Evolutionary conservation across 495 filamentous ascomycete genomes (phyloP), one percentile per base, ranked within the genome.

Genomic region (Cairneyella variabilis): DNA sequence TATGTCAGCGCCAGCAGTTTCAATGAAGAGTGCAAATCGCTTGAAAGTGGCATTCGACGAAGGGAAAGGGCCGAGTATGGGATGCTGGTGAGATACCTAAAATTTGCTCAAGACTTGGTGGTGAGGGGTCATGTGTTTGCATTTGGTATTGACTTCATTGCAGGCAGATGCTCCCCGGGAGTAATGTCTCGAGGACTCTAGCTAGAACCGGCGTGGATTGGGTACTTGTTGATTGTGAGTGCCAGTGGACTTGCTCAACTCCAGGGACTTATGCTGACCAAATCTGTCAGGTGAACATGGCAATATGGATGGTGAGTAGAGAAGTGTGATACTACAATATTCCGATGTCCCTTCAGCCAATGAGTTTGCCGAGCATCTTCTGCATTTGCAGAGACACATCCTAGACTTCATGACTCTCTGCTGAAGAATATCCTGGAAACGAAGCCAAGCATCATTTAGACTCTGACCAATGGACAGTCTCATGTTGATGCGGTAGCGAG

Each of bases 141-240:
- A n/a, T n/a, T n/a, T n/a, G n/a, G 40, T 84, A 36, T 25, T 50
- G 18, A 50, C 37, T 14, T n/a, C 9, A 6, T 17, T 3, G 12
- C 22, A 57, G 82, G 83, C 83, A 92, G 73, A 86, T 87, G 76
- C 71, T 91, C 45, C 85, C 89, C 1, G 89, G 89, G 1, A 69
- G 76, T 47, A 89, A 89, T 62, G 72, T 83, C 32, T 80, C 85
- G n/a, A 77, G 87, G 39, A 67, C 78, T 11, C 74, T 91, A 26
- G 85, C 85, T 8, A 71, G 83, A 23, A 74, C 82, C 3, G 83
- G 83, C 5, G 77, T 83, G 2, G 86, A 89, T 65, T 91, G 85
- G 85, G 77, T 90, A 2, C 74, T 85, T 62, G 80, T 90, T 17
- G 88, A 91, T 66, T 83, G 76, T 41, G 85, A 90, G 64, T 52